Evolutionary conservation across 768 basidiomycete species (phyloP), one percentile per base, ranked within the genome.

Genomic region (Rhodotorula babjevae): DNA sequence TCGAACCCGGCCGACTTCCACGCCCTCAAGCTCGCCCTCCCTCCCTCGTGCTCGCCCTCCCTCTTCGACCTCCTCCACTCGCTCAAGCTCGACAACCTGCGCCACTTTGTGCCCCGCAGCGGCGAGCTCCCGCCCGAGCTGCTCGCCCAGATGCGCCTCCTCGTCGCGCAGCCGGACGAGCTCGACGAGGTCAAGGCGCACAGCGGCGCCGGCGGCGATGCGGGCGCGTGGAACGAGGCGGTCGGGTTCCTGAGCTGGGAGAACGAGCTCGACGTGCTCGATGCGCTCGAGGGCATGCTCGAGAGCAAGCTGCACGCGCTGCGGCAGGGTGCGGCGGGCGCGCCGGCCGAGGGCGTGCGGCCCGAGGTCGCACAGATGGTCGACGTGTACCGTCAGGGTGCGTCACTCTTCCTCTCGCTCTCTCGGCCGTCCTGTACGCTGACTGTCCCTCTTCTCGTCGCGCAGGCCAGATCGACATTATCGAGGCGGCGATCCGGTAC

Each of bases 1-100:
- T 73, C 87, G 42, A 96, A 96, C 74, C 89, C 89, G 0, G 91
- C 93, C 78, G 94, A 96, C 78, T 90, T 89, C 1, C 89, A 94
- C 76, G 84, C 77, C 2, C 71, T 77, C 57, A 75, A 68, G 61
- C 69, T 74, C 27, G 65, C 65, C 44, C 55, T 71, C 57, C 71
- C 71, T 0, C 77, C 71, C 5, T 52, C 52, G 55, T 67, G 40
- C 63, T 78, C 52, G 23, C 16, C 55, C 4, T 52, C 61, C 25
- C 63, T 74, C 36, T 59, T 68, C 46, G 50, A 56, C 31, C 59
- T 75, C 40, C 0, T 52, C 8, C 47, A 61, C 49, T 10, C 57
- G 12, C 64, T 68, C 57, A 49, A 63, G 23, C 90, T 89, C 86
- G 86, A 88, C 67, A 82, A 89, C 19, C 87, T 88, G 23, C 85